Conservation (phyloP, 2,329 filamentous ascomycete species). For the Arthrobotrys musiformis region DNA sequence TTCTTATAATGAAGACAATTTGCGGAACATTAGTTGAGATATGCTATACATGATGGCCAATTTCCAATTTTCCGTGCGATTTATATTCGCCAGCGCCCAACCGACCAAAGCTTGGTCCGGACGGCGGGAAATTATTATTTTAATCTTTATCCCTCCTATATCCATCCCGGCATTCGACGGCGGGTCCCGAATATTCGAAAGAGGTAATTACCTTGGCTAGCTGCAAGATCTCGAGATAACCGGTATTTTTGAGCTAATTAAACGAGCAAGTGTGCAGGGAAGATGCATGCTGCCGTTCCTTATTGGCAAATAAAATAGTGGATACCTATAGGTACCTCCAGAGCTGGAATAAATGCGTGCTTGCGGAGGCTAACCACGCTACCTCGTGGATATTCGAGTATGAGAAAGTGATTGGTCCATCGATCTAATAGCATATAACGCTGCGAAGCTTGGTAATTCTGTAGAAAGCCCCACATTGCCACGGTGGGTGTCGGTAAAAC, state of each 20-base stretch:
- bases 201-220: conserved; percentile 3
- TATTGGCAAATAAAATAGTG: conserved; percentile 4
- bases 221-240: conserved; percentile 41
- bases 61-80: too few relatives aligned
- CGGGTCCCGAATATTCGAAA: not conserved
- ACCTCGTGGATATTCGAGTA: not conserved
- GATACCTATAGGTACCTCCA: not conserved
- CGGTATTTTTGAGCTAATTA: conserved; percentile 23
- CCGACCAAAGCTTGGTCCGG: not conserved
- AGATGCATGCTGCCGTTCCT: conserved; percentile 5
- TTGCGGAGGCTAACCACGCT: conserved; percentile 14
- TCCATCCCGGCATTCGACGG: not conserved
- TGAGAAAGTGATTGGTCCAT: not conserved
- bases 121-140: not conserved
- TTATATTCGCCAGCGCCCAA: not conserved
- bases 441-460: not conserved
- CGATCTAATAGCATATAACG: not conserved
- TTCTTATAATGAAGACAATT: too few relatives aligned
- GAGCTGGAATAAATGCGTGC: not conserved
- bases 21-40: too few relatives aligned
- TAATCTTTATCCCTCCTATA: too few relatives aligned
- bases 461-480: conserved; percentile 22
- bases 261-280: conserved; percentile 26
- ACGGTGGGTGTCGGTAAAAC: conserved; percentile 32
- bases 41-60: too few relatives aligned